Conservation (phyloP, 2,329 filamentous ascomycete species). For the Pestalotiopsis sp. region DNA sequence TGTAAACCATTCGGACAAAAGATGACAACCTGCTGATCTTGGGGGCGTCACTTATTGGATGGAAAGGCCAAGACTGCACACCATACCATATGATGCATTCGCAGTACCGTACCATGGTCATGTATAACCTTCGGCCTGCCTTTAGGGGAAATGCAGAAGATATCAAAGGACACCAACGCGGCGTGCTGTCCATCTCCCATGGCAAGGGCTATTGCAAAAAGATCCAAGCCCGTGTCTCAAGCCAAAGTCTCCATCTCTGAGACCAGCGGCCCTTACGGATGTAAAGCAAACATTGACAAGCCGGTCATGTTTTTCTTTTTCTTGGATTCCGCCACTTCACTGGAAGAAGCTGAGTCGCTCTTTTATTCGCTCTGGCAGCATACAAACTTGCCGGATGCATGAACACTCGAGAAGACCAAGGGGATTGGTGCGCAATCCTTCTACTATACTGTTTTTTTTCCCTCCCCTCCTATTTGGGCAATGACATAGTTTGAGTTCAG, state of each 20-base stretch:
- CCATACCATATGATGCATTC: too few species aligned
- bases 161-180: neutral
- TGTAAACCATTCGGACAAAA: neutral
- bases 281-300: neutral
- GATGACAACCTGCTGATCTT: neutral
- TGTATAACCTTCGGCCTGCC: too few species aligned
- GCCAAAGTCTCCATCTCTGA: neutral
- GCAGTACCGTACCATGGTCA: too few species aligned
- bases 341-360: neutral
- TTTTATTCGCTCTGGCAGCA: neutral
- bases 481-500: neutral
- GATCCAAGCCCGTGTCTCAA: neutral
- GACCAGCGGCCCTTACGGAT: neutral
- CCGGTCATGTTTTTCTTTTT: neutral
- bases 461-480: neutral
- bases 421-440: neutral
- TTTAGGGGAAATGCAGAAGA: neutral
- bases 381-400: neutral
- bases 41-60: neutral
- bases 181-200: neutral
- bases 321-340: neutral
- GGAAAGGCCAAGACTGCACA: too few species aligned
- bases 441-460: neutral
- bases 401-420: neutral
- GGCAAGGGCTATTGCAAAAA: neutral